Conservation (phyloP, 129 eudicot species). For the Centella asiatica region DNA sequence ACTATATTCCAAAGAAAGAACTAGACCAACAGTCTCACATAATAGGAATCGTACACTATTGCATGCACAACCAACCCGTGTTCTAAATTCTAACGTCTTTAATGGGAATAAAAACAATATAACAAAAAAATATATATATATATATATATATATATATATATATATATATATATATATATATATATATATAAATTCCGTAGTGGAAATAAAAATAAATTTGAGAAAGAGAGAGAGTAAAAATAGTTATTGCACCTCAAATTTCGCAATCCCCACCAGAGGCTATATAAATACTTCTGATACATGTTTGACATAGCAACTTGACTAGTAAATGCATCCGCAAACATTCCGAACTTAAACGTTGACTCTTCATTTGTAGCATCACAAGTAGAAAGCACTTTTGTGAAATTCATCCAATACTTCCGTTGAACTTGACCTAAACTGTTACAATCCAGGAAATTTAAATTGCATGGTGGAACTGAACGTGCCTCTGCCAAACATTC, state of each 20-base stretch:
- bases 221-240: not conserved
- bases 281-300: conserved; percentile 66
- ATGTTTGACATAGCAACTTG: conserved; percentile 70
- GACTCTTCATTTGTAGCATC: conserved; percentile 61
- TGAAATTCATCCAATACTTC: conserved; percentile 54
- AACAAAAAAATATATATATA: no score
- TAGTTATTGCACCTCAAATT: conserved; percentile 56
- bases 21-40: not conserved
- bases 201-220: not conserved
- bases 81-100: not conserved
- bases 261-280: conserved; percentile 98
- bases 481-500: conserved; percentile 47
- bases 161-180: no score
- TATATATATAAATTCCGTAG: no score
- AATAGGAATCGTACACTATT: not conserved
- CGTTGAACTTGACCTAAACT: conserved; percentile 38
- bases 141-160: no score
- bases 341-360: conserved; percentile 85
- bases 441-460: conserved; percentile 59
- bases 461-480: conserved; percentile 35
- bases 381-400: conserved; percentile 48
- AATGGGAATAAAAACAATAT: not conserved
- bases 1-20: not conserved
- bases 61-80: not conserved
- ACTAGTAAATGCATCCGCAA: conserved; percentile 88